Conservation (phyloP, 108 stramenopile genomes). For the Discostella stelligeroides region DNA sequence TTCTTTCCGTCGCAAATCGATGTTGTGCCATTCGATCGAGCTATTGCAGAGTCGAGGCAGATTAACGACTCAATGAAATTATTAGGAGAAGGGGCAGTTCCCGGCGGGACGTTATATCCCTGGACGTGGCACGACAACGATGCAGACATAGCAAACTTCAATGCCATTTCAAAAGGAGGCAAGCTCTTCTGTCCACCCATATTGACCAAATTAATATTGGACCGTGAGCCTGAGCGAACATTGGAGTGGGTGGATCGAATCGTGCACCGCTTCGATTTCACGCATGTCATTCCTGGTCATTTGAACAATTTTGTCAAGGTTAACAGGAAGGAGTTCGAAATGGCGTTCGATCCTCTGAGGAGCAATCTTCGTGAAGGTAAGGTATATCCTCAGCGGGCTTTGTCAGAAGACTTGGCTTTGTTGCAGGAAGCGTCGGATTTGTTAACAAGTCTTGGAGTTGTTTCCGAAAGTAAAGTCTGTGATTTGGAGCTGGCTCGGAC, state of each 20-base stretch:
- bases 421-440: conserved; percentile 81
- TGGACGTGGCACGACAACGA: conserved; percentile 81
- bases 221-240: conserved; percentile 74
- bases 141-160: conserved; percentile 62
- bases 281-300: conserved; percentile 86
- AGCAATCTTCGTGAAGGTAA: conserved; percentile 41
- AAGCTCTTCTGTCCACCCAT: conserved; percentile 90
- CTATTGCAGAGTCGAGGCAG: conserved; percentile 48
- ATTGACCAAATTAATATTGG: conserved; percentile 87
- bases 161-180: conserved; percentile 64
- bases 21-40: conserved; percentile 59
- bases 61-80: conserved; percentile 57
- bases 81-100: conserved; percentile 78
- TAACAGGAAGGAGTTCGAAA: conserved; percentile 64
- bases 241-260: conserved; percentile 86
- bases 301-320: conserved; percentile 81
- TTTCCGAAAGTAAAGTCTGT: conserved; percentile 73
- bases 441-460: conserved; percentile 70
- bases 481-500: conserved; percentile 75
- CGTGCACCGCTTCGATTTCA: conserved; percentile 68
- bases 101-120: conserved; percentile 65
- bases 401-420: conserved; percentile 81
- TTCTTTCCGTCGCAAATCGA: conserved; percentile 91
- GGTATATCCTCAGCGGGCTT: conserved; percentile 57
- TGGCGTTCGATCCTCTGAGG: conserved; percentile 79